These are phyloP conservation scores for Arthrobotrys sphaeroides DNA, from an alignment of 2,329 filamentous ascomycete genomes.

Conservation along the genomic window DNA sequence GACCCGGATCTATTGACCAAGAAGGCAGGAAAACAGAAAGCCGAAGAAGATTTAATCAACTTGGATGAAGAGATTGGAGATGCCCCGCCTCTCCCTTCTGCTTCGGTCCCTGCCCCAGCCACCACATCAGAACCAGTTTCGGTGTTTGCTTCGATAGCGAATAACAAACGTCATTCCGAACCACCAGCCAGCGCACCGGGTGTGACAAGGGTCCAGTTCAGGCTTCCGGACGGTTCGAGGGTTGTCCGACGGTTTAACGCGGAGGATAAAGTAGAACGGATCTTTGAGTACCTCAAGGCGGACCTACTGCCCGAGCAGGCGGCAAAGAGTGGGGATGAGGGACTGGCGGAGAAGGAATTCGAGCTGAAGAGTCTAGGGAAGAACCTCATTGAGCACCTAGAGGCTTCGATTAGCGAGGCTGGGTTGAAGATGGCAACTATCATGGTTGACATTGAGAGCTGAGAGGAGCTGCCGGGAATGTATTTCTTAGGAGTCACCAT, in stretches of 20 bases:
- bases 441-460: slow-evolving; percentile 88
- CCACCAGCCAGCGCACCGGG: slow-evolving; percentile 75
- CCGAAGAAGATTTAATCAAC: slow-evolving; percentile 63
- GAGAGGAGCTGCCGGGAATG: slow-evolving; percentile 55
- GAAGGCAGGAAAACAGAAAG: slow-evolving; percentile 66
- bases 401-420: slow-evolving; percentile 78
- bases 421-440: slow-evolving; percentile 92
- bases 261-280: slow-evolving; percentile 77
- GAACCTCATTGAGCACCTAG: slow-evolving; percentile 80
- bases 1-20: slow-evolving; percentile 92
- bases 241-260: slow-evolving; percentile 86
- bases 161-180: slow-evolving; percentile 77
- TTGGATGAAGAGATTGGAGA: slow-evolving; percentile 58
- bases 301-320: slow-evolving; percentile 72
- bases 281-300: slow-evolving; percentile 97
- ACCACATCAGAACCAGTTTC: slow-evolving; percentile 60
- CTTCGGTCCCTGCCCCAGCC: slow-evolving; percentile 46
- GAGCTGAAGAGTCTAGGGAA: slow-evolving; percentile 88
- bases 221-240: slow-evolving; percentile 78
- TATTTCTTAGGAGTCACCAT: not conserved
- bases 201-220: slow-evolving; percentile 90
- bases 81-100: slow-evolving; percentile 49
- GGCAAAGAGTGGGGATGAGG: slow-evolving; percentile 74
- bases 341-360: slow-evolving; percentile 66
- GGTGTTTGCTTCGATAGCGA: slow-evolving; percentile 76